Percentiles rank a stretch among this genome's conserved stretches.
Evolutionary conservation across 1,139 yeast species (phyloP).

Genomic region (Candida sp.): DNA sequence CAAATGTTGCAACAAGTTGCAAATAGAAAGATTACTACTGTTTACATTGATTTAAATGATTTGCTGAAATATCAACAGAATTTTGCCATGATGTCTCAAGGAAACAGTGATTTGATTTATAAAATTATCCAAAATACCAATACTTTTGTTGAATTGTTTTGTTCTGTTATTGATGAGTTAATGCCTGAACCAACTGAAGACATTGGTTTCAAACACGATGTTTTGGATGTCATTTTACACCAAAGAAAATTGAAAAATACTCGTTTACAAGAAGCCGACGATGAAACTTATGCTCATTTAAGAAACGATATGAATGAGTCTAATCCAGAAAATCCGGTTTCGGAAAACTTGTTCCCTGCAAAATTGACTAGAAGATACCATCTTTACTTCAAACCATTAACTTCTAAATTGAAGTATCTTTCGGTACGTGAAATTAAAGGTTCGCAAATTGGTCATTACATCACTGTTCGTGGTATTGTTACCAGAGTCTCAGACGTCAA

Average conservation of each 20-base stretch:
- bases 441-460: slow-evolving; percentile 73
- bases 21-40: slow-evolving; percentile 69
- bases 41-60: slow-evolving; percentile 83
- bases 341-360: slow-evolving; percentile 68
- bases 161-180: slow-evolving; percentile 69
- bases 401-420: slow-evolving; percentile 53
- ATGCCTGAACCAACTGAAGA: slow-evolving; percentile 84
- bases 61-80: slow-evolving; percentile 37
- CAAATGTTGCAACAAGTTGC: slow-evolving; percentile 74
- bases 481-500: slow-evolving; percentile 96
- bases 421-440: slow-evolving; percentile 93
- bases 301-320: slow-evolving; percentile 28
- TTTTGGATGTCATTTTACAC: slow-evolving; percentile 86
- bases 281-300: slow-evolving; percentile 45
- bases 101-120: slow-evolving; percentile 40
- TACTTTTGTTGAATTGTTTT: slow-evolving; percentile 76
- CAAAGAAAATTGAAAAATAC: slow-evolving; percentile 85
- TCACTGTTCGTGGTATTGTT: slow-evolving; percentile 91
- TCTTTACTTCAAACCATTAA: slow-evolving; percentile 79
- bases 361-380: slow-evolving; percentile 83
- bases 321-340: slow-evolving; percentile 16
- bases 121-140: slow-evolving; percentile 70
- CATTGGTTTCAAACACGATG: slow-evolving; percentile 81
- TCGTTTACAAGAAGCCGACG: slow-evolving; percentile 64
- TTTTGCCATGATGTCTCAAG: slow-evolving; percentile 12